Base-by-base conservation (phyloP, 257 asterid genomes). In the Catharanthus roseus region DNA sequence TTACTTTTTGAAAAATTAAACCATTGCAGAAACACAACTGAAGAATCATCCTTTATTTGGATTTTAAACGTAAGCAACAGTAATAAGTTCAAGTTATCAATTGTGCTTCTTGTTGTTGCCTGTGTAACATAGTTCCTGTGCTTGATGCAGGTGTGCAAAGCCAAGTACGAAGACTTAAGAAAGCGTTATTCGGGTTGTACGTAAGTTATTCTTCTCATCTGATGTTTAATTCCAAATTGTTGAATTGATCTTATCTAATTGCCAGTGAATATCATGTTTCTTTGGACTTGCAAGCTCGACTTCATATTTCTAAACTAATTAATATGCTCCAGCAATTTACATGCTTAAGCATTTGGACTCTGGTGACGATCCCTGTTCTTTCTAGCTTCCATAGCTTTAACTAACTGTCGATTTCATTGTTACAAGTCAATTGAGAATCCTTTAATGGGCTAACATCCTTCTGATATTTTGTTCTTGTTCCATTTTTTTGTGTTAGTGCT, bases 81-180 rank as follows among this genome's bases (percentile, higher is more conserved):
- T 36, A 33, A n/a, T 21, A 62, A 34, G 67, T 62, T 34, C 67
- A 62, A 19, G 6, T 19, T 16, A 28, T 44, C 62, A 10, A 21
- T 4, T 34, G 13, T 45, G 21, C 36, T 26, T 33, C 24, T 61
- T 23, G 10, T 26, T 33, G 34, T 61, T 23, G 10, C 55, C 38
- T 33, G 2, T 4, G 19, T 61, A 60, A 45, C 56, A 70, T 28
- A 60, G 44, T 19, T 0, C 21, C 65, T 65, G 16, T 38, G 47
- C n/a, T 75, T 44, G 13, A 38, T 82, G 81, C 90, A 92, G 97
- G 95, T 78, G 73, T 92, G 97, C 86, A 89, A 81, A 81, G 84
- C 87, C 78, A 92, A 82, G 86, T 89, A 87, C 71, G 90, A 89
- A 77, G 90, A 85, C 36, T 78, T 86, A 78, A 87, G 79, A 78